phyloP scores from a whole-genome alignment of 352 stramenopile genomes.

The Phytophthora gonapodyides region DNA sequence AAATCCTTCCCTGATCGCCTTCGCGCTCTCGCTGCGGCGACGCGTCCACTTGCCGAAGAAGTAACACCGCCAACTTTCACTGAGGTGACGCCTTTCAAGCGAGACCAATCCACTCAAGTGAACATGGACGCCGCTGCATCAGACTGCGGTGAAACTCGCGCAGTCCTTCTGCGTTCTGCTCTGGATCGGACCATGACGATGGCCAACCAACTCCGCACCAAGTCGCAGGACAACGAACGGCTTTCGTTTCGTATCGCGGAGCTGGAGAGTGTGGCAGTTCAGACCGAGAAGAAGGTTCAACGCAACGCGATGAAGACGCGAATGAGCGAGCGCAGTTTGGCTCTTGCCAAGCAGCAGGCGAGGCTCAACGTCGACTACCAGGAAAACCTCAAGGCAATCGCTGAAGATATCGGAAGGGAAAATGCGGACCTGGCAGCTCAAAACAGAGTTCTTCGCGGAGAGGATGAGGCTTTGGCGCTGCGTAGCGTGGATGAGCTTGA shows the following conservation, averaged over 20 bases:
- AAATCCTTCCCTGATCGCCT: constrained; percentile 36
- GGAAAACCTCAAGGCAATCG: constrained; percentile 31
- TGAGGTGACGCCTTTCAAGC: constrained; percentile 29
- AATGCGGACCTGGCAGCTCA: constrained; percentile 31
- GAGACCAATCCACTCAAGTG: constrained; percentile 40
- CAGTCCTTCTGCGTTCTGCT: constrained; percentile 32
- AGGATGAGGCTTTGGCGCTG: constrained; percentile 27
- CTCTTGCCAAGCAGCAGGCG: constrained; percentile 39
- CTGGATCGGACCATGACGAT: constrained; percentile 44
- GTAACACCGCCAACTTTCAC: constrained; percentile 24
- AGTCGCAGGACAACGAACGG: constrained; percentile 50
- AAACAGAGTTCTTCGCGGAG: constrained; percentile 28
- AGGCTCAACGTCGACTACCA: constrained; percentile 40
- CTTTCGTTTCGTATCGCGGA: constrained; percentile 35
- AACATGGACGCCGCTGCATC: constrained; percentile 15
- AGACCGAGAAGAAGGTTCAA: constrained; percentile 27
- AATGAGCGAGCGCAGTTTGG: constrained; percentile 36
- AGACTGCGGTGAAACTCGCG: not conserved
- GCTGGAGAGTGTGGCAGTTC: constrained; percentile 23
- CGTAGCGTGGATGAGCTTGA: constrained; percentile 50
- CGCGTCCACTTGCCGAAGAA: not conserved
- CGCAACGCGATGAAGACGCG: constrained; percentile 33
- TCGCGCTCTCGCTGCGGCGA: constrained; percentile 25
- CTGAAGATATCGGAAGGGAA: constrained; percentile 28
- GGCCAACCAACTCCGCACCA: constrained; percentile 44